A percentile compares a stretch with the other conserved stretches of the same genome.
Evolutionary conservation across 1,284 basidiomycete species (phyloP).

Genomic region (Melampsora larici-populina): DNA sequence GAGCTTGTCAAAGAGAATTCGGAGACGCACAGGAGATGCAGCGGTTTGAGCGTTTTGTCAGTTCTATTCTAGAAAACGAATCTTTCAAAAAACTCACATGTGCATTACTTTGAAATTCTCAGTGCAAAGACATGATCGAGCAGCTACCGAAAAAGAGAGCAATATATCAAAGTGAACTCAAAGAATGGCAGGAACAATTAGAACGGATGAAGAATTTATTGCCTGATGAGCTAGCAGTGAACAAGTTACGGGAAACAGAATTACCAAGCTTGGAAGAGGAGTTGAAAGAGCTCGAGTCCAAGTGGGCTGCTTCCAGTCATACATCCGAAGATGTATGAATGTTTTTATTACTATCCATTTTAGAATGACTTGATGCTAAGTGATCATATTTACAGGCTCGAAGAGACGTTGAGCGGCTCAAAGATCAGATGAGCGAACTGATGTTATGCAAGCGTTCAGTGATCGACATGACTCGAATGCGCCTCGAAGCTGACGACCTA

Average conservation of each 20-base stretch:
- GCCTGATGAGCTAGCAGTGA: conserved; percentile 49
- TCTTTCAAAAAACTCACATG: conserved; percentile 47
- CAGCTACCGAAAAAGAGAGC: conserved; percentile 48
- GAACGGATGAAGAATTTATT: conserved; percentile 64
- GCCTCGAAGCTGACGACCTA: conserved; percentile 66
- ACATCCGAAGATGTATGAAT: conserved; percentile 62
- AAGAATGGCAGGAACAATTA: conserved; percentile 65
- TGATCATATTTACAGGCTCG: conserved; percentile 45
- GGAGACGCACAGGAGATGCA: conserved; percentile 60
- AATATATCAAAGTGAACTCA: conserved; percentile 59
- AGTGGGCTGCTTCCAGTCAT: conserved; percentile 60
- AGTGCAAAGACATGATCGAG: conserved; percentile 28
- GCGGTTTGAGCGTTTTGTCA: conserved; percentile 52
- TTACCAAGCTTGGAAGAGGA: conserved; percentile 67
- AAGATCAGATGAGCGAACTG: conserved; percentile 61
- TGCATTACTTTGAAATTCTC: neutral
- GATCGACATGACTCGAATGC: conserved; percentile 63
- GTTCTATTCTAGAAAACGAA: conserved; percentile 55
- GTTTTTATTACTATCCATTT: neutral
- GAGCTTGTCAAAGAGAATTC: conserved; percentile 71
- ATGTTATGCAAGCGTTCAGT: conserved; percentile 66
- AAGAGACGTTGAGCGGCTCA: conserved; percentile 50
- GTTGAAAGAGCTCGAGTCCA: conserved; percentile 62
- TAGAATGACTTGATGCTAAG: neutral
- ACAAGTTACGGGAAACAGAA: conserved; percentile 62